These are phyloP conservation scores for Scleromitrula shiraiana DNA, from an alignment of 2,329 filamentous ascomycete genomes.

Conservation along the genomic window DNA sequence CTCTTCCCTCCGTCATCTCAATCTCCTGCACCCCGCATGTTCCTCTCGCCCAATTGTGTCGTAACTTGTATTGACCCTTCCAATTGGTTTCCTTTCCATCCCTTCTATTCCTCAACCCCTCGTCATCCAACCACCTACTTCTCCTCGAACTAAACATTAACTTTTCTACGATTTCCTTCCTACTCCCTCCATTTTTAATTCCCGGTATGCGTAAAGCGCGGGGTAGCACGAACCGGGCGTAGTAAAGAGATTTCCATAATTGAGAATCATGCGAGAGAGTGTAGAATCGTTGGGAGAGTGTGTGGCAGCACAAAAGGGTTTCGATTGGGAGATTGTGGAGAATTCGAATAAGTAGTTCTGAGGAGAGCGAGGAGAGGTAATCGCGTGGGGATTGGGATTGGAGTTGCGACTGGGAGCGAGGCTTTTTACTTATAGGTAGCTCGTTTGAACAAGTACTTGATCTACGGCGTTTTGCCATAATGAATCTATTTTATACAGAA, in stretches of 20 bases:
- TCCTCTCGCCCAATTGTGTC: conserved; percentile 85
- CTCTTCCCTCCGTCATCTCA: conserved; percentile 29
- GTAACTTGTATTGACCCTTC: conserved; percentile 81
- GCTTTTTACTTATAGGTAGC: conserved; percentile 14
- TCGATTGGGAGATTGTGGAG: conserved; percentile 66
- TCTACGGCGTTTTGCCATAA: conserved; percentile 20
- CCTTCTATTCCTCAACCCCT: conserved; percentile 21
- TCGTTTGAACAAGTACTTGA: conserved; percentile 11
- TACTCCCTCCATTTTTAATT: conserved; percentile 36
- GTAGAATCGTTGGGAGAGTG: conserved; percentile 69
- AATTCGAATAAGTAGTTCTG: conserved; percentile 81
- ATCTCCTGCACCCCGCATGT: conserved; percentile 75
- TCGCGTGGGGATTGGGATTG: conserved; percentile 41
- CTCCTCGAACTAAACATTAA: conserved; percentile 36
- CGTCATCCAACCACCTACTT: conserved; percentile 41
- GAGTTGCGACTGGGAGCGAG: too few species aligned
- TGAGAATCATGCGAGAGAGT: conserved; percentile 72
- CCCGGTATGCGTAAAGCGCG: conserved; percentile 69
- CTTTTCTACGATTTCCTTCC: conserved; percentile 11
- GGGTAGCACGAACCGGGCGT: conserved; percentile 76
- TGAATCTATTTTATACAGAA: neutral
- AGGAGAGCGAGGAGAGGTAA: conserved; percentile 65
- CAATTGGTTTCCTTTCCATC: conserved; percentile 51
- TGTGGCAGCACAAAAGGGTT: conserved; percentile 53
- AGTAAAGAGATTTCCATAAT: conserved; percentile 86